Base-by-base conservation (phyloP, 306 rosid genomes). In the Acacia crassicarpa region DNA sequence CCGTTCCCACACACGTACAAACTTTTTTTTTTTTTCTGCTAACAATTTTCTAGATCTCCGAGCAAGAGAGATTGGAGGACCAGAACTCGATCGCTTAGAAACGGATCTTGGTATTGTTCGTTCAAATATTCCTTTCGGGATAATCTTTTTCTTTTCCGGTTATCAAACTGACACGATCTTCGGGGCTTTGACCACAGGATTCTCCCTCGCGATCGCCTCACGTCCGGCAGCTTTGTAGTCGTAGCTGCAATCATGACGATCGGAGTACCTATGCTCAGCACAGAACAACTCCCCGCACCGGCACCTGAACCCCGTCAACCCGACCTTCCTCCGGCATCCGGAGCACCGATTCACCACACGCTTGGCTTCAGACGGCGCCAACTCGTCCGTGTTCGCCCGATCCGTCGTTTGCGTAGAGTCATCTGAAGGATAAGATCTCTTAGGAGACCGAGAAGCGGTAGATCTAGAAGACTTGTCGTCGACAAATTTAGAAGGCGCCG, bases 251-350 rank as follows among this genome's bases (percentile, higher is more conserved):
- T 87, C 92, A 59, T 96, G 99, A 23, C 99, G 96, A 82, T 96
- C 98, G 73, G 99, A 88, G 86, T 96, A 96, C 74, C 99, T 93
- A 44, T 96, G 99, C 74, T 91, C 94, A 1, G 90, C 48, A 84
- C 99, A 96, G 78, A 93, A 96, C 0, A 96, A 91, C 17, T 93
- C 98, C 0, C 99, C 99, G 67, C 99, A 96, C 14, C 99, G 96
- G 84, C 99, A 96, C 5, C 97, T 87, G 81, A 96, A 91, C 3
- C 99, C 98, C 43, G 98, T 93, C 58, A 96, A 86, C 0, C 99
- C 99, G 43, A 96, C 98, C 78, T 93, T 84, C 65, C 90, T 74
- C 23, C 90, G 89, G 59, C 99, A 96, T 0, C 98, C 97, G 30
- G 96, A 92, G 86, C 99, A 93, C 22, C 99, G 91, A 67, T 87